Evolutionary conservation across 2,329 filamentous ascomycete species (phyloP), one percentile per base, ranked within the genome.

Genomic region (Tolypocladium inflatum): DNA sequence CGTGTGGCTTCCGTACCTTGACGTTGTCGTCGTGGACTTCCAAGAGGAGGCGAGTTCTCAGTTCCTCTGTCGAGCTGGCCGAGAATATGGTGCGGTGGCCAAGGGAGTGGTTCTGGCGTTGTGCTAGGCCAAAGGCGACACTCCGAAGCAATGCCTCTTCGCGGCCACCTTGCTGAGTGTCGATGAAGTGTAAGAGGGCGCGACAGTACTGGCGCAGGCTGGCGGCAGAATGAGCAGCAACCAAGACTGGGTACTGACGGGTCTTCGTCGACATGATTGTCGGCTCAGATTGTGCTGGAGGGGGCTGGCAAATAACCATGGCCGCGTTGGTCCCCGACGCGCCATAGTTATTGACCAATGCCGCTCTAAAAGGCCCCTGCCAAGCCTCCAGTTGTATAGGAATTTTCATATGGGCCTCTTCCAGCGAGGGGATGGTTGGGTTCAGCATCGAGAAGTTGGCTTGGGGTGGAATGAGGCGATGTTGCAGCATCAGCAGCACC

Each of bases 271-370:
- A 10, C 3, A 33, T 35, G n/a, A 19, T 21, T 57, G 42, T 23
- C 13, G 2, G 35, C 10, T 38, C 33, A 1, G 6, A 15, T 26
- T 7, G n/a, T 39, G 35, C 19, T 38, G 51, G 13, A 6, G 51
- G 51, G 3, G 51, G 4, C 21, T 54, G 51, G n/a, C 51, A 54
- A 33, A 55, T 26, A 30, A 19, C 26, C 26, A 61, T 41, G 21
- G 70, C 64, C 3, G 68, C 64, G 51, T 74, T 74, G 45, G 64
- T 68, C 1, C 73, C 72, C 7, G 70, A 63, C 2, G 72, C 72
- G 8, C 72, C 72, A 38, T 72, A 74, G 48, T 66, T 74, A 58
- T 72, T 75, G 33, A 75, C 60, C 4, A 65, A 61, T 2, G 71
- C 70, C 7, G 64, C 56, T 1, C 63, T 65, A 0, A 54, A 45